These are phyloP conservation scores for Saturnispora besseyi DNA, from an alignment of 805 yeast genomes.

Conservation along the genomic window DNA sequence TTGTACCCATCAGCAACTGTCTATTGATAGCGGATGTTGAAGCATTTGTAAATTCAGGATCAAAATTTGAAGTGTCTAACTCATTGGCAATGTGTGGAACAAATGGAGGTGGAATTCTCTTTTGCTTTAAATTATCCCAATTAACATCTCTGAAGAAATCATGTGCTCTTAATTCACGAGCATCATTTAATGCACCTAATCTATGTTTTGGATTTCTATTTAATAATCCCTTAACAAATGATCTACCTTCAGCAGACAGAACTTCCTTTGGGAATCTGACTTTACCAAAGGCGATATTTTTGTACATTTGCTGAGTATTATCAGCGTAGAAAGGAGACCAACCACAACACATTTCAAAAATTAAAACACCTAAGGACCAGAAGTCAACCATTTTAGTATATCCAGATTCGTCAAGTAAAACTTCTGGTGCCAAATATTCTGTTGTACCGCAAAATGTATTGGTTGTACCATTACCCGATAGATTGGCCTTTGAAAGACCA, in stretches of 20 bases:
- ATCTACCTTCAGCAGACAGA: constrained; percentile 83
- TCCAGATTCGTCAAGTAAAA: constrained; percentile 88
- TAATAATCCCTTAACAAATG: constrained; percentile 88
- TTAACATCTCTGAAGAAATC: constrained; percentile 87
- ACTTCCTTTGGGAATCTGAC: constrained; percentile 97
- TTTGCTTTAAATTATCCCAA: constrained; percentile 71
- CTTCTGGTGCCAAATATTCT: constrained; percentile 96
- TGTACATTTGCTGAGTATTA: constrained; percentile 97
- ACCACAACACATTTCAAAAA: constrained; percentile 99
- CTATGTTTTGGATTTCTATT: constrained; percentile 96
- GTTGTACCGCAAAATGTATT: constrained; percentile 98
- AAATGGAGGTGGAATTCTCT: constrained; percentile 92
- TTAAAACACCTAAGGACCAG: constrained; percentile 95
- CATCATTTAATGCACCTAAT: constrained; percentile 85
- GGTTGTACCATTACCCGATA: constrained; percentile 78
- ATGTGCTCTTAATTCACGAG: constrained; percentile 85
- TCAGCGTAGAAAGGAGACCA: constrained; percentile 99
- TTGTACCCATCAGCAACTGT: constrained; percentile 53
- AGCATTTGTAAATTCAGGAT: constrained; percentile 93
- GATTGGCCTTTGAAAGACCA: constrained; percentile 90
- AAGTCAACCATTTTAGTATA: constrained; percentile 98
- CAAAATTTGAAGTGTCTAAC: constrained; percentile 93
- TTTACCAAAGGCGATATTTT: constrained; percentile 96
- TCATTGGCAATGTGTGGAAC: constrained; percentile 88
- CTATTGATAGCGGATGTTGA: constrained; percentile 74